Base-by-base conservation (phyloP, 768 basidiomycete species). In the Suillus subalutaceus region DNA sequence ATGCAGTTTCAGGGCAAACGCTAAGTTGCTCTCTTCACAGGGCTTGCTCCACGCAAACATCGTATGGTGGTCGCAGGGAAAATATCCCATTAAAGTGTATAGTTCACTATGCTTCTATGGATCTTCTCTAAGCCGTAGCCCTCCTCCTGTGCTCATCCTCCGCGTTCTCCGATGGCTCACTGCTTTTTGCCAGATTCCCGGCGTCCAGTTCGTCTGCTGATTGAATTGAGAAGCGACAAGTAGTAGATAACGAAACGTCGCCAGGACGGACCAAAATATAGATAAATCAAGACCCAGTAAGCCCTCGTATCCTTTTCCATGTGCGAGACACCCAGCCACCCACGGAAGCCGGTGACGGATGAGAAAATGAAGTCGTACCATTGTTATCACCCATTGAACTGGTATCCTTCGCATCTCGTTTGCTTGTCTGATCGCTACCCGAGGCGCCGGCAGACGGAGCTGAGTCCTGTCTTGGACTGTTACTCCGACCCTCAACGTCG, bases 401-500 rank as follows among this genome's bases (percentile, higher is more conserved):
- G 70, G 71, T 63, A 68, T 68, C 68, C 65, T 69, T 73, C 66
- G 68, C 66, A 53, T 68, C 69, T 63, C 55, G 69, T 53, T 62
- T 64, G 65, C 56, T 66, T 66, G 73, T 55, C 66, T n/a, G 71
- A 61, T 57, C 69, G 63, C 66, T 65, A 69, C 69, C 66, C 63
- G 73, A 68, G 67, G 64, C 63, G 26, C 72, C 63, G 52, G 64
- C 50, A 8, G 68, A 67, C 48, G 72, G 68, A 68, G 66, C 64
- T 43, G 59, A 41, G 44, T 69, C 68, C 48, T 71, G 53, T 66
- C 66, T 74, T 65, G 69, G 63, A 52, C 71, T 66, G 30, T 72
- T 65, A 60, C 72, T 71, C 65, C 83, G 84, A 65, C 92, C 94
- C 78, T 97, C 96, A n/a, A 93, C 85, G 71, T 98, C 96, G 74